phyloP scores from a whole-genome alignment of 192 early-diverging fungal genomes.

The Umbelopsis vinacea region DNA sequence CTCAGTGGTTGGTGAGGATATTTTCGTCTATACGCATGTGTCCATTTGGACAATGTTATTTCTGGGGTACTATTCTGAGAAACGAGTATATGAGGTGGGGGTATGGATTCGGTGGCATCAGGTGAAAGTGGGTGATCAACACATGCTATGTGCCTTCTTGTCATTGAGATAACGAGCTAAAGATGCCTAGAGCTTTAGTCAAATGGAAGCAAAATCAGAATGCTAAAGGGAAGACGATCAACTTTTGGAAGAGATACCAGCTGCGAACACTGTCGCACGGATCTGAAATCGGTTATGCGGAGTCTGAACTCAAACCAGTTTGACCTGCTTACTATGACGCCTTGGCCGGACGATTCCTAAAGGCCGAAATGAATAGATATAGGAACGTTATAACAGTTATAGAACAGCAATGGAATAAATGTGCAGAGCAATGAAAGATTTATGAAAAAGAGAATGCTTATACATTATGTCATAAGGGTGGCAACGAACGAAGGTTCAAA shows the following conservation, averaged over 20 bases:
- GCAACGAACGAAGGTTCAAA: neutral
- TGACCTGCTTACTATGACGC: too few species aligned
- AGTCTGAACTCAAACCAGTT: neutral
- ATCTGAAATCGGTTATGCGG: neutral
- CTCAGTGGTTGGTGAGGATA: slow-evolving; percentile 11
- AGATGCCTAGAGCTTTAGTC: neutral
- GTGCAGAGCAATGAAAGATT: neutral
- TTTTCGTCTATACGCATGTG: slow-evolving; percentile 10
- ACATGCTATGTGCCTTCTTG: neutral
- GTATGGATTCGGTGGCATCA: neutral
- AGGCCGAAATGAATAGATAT: too few species aligned
- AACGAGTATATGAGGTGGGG: neutral
- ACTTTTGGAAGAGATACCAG: too few species aligned
- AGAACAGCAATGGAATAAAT: neutral
- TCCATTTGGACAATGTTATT: neutral
- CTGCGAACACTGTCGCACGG: too few species aligned
- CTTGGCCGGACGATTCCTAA: neutral
- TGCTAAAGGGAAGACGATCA: too few species aligned
- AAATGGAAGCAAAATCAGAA: neutral
- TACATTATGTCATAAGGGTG: neutral
- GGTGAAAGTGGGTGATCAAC: slow-evolving; percentile 12
- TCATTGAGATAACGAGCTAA: neutral
- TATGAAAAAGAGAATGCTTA: neutral
- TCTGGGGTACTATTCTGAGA: neutral
- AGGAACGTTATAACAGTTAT: too few species aligned